Evolutionary conservation across 306 rosid species (phyloP).

Genomic region (Castanea mollissima): DNA sequence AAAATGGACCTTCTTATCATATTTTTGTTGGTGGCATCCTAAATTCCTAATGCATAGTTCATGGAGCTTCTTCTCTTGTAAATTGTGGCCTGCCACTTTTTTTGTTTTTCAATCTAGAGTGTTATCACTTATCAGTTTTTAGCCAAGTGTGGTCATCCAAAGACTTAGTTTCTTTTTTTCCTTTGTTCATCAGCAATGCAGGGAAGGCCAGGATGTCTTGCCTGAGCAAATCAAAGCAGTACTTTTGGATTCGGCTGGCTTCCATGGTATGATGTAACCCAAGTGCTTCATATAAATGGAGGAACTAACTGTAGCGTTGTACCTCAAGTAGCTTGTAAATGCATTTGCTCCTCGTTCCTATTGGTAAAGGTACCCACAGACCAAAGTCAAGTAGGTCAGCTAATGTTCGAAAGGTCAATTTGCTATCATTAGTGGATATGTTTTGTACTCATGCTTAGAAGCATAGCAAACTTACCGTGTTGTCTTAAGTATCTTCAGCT

Average conservation of each 20-base stretch:
- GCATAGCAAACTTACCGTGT: slow-evolving; percentile 20
- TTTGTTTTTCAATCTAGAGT: neutral
- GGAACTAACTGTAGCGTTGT: slow-evolving; percentile 28
- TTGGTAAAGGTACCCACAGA: slow-evolving; percentile 19
- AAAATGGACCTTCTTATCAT: neutral
- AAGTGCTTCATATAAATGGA: slow-evolving; percentile 18
- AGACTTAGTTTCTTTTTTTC: slow-evolving; percentile 3
- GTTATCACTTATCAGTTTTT: neutral
- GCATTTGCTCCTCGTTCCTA: slow-evolving; percentile 24
- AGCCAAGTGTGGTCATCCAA: neutral
- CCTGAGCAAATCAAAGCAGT: slow-evolving; percentile 88
- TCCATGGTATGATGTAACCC: slow-evolving; percentile 57
- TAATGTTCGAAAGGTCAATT: slow-evolving; percentile 28
- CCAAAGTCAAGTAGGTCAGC: slow-evolving; percentile 31
- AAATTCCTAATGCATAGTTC: neutral
- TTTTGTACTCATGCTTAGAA: slow-evolving; percentile 18
- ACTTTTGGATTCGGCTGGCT: slow-evolving; percentile 78
- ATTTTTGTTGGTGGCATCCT: neutral
- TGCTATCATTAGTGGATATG: neutral
- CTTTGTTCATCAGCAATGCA: slow-evolving; percentile 69
- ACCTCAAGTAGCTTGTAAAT: slow-evolving; percentile 32
- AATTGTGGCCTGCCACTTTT: neutral
- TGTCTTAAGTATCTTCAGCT: slow-evolving; percentile 6
- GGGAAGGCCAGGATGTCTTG: slow-evolving; percentile 75
- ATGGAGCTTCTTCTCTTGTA: neutral